phyloP scores from a whole-genome alignment of 371 early-diverging fungal genomes.

The Mucor ambiguus region DNA sequence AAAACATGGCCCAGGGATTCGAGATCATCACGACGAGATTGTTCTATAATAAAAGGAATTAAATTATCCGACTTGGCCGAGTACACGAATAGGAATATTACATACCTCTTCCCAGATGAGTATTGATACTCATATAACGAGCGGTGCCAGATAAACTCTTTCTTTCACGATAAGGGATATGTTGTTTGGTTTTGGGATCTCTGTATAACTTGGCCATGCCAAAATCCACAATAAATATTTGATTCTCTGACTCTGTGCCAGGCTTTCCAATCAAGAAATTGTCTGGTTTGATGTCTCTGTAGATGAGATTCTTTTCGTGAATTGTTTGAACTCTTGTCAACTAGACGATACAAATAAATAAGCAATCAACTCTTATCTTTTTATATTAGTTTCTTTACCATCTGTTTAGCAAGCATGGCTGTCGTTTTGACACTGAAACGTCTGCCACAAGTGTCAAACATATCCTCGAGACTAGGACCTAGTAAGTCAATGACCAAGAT shows the following conservation, averaged over 20 bases:
- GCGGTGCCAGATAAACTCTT: conserved; percentile 97
- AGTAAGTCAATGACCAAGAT: conserved; percentile 94
- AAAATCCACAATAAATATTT: conserved; percentile 90
- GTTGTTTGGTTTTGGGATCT: conserved; percentile 90
- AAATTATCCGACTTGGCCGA: conserved; percentile 1
- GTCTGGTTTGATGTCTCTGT: conserved; percentile 99
- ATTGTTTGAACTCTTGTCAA: conserved; percentile 88
- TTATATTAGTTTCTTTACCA: conserved; percentile 55
- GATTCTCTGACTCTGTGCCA: conserved; percentile 60
- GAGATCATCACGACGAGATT: conserved; percentile 96
- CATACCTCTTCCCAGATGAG: conserved; percentile 87
- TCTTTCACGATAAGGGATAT: conserved; percentile 91
- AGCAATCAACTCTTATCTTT: background rate
- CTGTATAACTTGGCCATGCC: conserved; percentile 98
- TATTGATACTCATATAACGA: conserved; percentile 97
- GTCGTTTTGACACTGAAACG: conserved; percentile 90
- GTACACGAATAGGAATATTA: conserved; percentile 3
- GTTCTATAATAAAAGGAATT: conserved; percentile 62
- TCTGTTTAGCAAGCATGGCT: conserved; percentile 93
- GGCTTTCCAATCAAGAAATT: conserved; percentile 95
- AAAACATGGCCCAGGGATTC: conserved; percentile 98
- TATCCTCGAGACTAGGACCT: conserved; percentile 93
- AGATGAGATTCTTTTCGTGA: conserved; percentile 94
- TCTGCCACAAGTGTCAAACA: conserved; percentile 92
- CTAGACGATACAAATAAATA: conserved; percentile 34